These are phyloP conservation scores for Oryza glaberrima DNA, from an alignment of 176 grass and related monocot genomes.

Conservation along the genomic window DNA sequence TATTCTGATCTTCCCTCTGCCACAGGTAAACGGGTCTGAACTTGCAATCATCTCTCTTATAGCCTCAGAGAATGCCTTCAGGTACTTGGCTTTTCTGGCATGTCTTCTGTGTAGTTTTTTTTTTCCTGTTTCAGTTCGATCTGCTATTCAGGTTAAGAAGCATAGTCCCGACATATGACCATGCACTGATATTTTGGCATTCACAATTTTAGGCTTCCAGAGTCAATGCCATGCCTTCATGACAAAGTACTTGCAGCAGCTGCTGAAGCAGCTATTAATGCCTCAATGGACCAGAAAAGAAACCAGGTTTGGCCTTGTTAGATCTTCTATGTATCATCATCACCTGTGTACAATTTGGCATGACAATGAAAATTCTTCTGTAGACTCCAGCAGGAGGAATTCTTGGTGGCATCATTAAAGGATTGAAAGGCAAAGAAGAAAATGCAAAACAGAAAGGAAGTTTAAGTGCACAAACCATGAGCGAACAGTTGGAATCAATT, in stretches of 20 bases:
- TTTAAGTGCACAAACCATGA: slow-evolving; percentile 32
- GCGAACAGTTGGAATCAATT: slow-evolving; percentile 66
- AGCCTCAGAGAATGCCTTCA: slow-evolving; percentile 74
- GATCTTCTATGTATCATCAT: slow-evolving; percentile 8
- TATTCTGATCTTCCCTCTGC: slow-evolving; percentile 11
- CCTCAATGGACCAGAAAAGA: slow-evolving; percentile 70
- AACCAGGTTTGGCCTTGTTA: slow-evolving; percentile 61
- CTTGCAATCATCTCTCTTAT: slow-evolving; percentile 76
- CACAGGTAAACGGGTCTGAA: slow-evolving; percentile 87
- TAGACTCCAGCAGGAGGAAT: slow-evolving; percentile 59
- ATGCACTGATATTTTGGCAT: not conserved
- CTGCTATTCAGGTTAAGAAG: slow-evolving; percentile 14
- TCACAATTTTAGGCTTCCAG: slow-evolving; percentile 71
- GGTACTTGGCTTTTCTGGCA: slow-evolving; percentile 49
- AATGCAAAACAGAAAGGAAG: slow-evolving; percentile 50
- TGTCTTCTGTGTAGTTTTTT: not conserved
- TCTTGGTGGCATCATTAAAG: slow-evolving; percentile 84
- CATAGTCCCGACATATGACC: not conserved
- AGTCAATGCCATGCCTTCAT: slow-evolving; percentile 87
- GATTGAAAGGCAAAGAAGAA: slow-evolving; percentile 80
- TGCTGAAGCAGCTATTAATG: slow-evolving; percentile 72
- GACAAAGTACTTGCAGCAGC: slow-evolving; percentile 94
- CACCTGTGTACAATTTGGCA: too few relatives aligned
- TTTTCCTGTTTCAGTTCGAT: not conserved
- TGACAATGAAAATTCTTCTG: too few relatives aligned